Evolutionary conservation across 352 stramenopile genomes (phyloP).

Genomic region (Aphanomyces stellatus): DNA sequence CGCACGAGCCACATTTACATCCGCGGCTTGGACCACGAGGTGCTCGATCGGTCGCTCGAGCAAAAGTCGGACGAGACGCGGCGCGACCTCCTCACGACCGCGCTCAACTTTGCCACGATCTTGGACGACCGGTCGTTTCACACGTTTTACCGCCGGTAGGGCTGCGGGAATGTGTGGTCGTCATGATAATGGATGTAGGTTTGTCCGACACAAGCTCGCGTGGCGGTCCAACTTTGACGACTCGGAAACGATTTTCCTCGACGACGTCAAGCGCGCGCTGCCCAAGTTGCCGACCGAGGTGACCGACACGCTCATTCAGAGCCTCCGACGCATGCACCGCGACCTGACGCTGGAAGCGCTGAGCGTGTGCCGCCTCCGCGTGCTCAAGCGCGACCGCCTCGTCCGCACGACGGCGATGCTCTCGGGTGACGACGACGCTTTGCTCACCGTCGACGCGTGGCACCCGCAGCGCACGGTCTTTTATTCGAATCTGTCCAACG

Average conservation of each 20-base stretch:
- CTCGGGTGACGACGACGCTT: conserved; percentile 31
- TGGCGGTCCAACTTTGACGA: conserved; percentile 69
- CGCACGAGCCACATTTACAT: conserved; percentile 78
- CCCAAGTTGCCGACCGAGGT: conserved; percentile 25
- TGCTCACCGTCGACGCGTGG: conserved; percentile 35
- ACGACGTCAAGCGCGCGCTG: conserved; percentile 59
- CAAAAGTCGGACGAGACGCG: conserved; percentile 45
- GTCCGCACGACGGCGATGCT: conserved; percentile 37
- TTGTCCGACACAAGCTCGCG: conserved; percentile 81
- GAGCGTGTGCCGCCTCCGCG: conserved; percentile 76
- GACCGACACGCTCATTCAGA: conserved; percentile 60
- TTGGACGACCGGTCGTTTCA: conserved; percentile 80
- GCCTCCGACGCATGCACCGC: conserved; percentile 66
- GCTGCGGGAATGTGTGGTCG: neutral
- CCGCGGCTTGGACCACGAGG: conserved; percentile 58
- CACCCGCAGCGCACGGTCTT: conserved; percentile 52
- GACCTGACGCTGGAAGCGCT: conserved; percentile 78
- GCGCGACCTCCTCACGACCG: conserved; percentile 70
- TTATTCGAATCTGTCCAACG: conserved; percentile 66
- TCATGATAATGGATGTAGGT: conserved; percentile 19
- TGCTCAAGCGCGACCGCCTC: conserved; percentile 50
- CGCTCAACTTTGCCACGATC: conserved; percentile 80
- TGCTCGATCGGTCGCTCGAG: conserved; percentile 47
- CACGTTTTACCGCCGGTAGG: conserved; percentile 66
- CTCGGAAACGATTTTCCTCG: conserved; percentile 72